phyloP scores from a whole-genome alignment of 176 grass and related monocot genomes.

The Avena eriantha region DNA sequence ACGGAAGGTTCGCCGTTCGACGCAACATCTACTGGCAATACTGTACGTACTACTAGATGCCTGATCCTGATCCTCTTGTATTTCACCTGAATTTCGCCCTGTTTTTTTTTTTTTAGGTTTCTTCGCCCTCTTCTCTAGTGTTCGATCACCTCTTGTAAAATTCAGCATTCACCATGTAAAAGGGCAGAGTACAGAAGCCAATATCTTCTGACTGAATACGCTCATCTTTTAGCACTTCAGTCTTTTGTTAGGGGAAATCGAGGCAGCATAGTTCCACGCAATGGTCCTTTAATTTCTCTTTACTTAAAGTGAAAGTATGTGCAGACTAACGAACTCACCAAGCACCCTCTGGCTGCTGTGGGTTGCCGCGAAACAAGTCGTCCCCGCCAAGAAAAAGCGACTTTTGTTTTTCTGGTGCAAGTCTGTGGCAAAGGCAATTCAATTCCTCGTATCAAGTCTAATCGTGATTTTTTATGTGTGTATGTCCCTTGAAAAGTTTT shows the following conservation, averaged over 20 bases:
- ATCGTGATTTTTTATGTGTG: neutral
- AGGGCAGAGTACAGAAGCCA: too few relatives aligned
- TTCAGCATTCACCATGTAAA: too few relatives aligned
- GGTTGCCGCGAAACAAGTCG: constrained; percentile 32
- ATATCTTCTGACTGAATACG: too few relatives aligned
- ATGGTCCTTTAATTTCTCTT: constrained; percentile 44
- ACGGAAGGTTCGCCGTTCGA: constrained; percentile 24
- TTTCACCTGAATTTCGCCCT: neutral
- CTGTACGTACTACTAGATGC: neutral
- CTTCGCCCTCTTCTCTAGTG: too few relatives aligned
- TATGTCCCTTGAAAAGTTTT: neutral
- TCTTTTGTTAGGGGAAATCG: constrained; percentile 25
- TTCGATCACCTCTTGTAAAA: too few relatives aligned
- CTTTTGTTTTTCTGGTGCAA: neutral
- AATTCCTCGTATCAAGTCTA: neutral
- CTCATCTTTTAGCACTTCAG: too few relatives aligned
- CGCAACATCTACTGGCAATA: neutral
- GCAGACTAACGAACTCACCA: neutral
- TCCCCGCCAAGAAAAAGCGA: neutral
- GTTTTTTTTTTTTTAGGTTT: neutral
- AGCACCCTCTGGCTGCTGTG: constrained; percentile 8
- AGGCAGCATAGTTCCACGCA: constrained; percentile 29
- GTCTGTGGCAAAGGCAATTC: neutral
- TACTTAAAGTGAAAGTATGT: constrained; percentile 36
- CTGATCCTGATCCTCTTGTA: neutral